Percentiles rank a stretch among this genome's conserved stretches.
Conservation (phyloP, 1,284 basidiomycete species). For the Cryptococcus sp. region DNA sequence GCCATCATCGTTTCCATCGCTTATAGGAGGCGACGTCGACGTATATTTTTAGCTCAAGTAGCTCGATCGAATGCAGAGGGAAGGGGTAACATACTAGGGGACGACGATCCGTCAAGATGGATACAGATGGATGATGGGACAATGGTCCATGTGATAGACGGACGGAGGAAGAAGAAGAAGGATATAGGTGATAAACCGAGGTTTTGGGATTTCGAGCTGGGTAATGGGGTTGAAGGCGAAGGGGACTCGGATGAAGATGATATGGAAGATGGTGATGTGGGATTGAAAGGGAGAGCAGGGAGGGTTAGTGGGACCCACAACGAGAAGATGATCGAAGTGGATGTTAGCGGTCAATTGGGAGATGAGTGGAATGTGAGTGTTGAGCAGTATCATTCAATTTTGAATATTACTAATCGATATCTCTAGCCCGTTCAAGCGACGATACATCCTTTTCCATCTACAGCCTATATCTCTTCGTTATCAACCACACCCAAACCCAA, state of each 20-base stretch:
- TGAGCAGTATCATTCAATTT: neutral
- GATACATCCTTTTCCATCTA: neutral
- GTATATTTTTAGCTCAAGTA: constrained; percentile 1
- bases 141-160: neutral
- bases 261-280: neutral
- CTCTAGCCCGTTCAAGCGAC: constrained; percentile 8
- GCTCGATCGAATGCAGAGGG: neutral
- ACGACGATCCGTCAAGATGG: neutral
- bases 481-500: neutral
- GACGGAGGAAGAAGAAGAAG: neutral
- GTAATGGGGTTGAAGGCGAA: neutral
- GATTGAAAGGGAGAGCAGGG: neutral
- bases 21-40: constrained; percentile 13
- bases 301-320: neutral
- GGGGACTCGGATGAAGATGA: neutral
- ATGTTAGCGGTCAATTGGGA: constrained; percentile 1
- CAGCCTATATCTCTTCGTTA: neutral
- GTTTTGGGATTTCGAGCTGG: constrained; percentile 11
- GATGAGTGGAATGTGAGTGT: constrained; percentile 9
- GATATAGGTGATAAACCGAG: constrained; percentile 6
- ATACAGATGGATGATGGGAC: constrained; percentile 5
- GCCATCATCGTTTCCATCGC: constrained; percentile 18
- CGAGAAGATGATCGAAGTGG: constrained; percentile 2
- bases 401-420: neutral
- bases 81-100: neutral